Evolutionary conservation across 352 stramenopile genomes (phyloP), one percentile per base, ranked within the genome.

Genomic region (Pythium plurisporium): DNA sequence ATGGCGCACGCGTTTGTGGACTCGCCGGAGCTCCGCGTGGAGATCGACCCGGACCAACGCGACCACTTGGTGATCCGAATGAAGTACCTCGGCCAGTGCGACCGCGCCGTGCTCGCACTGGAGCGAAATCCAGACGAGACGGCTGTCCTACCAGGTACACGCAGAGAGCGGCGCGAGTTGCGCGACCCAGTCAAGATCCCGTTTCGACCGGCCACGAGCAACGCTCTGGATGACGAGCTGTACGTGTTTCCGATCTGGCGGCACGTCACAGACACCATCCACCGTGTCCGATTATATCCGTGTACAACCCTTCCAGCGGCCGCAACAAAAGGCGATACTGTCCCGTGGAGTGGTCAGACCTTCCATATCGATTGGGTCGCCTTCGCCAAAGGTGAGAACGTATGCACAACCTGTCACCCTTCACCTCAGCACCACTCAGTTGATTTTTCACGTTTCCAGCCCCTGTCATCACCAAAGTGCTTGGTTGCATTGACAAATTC

Each of bases 401-500:
- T 15, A 12, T 8, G 11, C 1, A 31, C n/a, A 2, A 17, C 4
- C n/a, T 42, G 9, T 20, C 8, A 33, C 25, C 22, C 19, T 22
- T 41, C n/a, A 5, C 26, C 9, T 26, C 23, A 36, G 43, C 20
- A 33, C 10, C 26, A 19, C 34, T 46, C 30, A n/a, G n/a, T n/a
- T n/a, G n/a, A n/a, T 31, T 5, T 45, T 48, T 20, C 4, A 5
- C 7, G 23, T 48, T 5, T 27, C 11, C 7, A 80, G 80, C 82
- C 3, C 80, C 80, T 17, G 64, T 87, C 9, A 71, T 91, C 46
- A 79, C 73, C 17, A 85, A 88, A 61, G 79, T 93, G n/a, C 78
- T 76, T 4, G 82, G 80, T 2, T 93, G 82, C 44, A 86, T 93
- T 43, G 80, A 93, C 58, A 74, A 79, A 23, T 93, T 87, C 57